Evolutionary conservation across 2,329 filamentous ascomycete species (phyloP).

Genomic region (Fusarium coicis): DNA sequence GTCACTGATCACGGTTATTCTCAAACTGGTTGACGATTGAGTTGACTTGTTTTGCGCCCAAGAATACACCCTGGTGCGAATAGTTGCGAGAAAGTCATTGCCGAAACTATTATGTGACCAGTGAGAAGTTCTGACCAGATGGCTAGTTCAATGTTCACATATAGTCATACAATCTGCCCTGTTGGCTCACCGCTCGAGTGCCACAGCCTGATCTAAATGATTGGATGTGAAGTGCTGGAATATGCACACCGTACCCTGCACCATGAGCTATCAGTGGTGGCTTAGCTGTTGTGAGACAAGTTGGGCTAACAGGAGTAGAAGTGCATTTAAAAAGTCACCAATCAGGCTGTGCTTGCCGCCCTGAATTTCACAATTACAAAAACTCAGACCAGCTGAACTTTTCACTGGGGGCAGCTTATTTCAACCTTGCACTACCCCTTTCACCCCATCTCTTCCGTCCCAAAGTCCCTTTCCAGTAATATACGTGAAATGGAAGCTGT

Average conservation of each 20-base stretch:
- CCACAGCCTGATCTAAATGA: background rate
- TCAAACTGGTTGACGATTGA: background rate
- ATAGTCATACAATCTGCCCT: background rate
- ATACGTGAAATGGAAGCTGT: background rate
- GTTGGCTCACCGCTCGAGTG: background rate
- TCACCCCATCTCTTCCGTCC: rapidly evolving
- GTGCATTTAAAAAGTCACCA: background rate
- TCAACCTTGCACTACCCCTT: background rate
- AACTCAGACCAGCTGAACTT: too few species aligned
- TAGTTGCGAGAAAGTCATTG: rapidly evolving
- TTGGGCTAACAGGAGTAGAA: background rate
- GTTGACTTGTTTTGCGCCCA: too few species aligned
- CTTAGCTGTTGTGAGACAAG: rapidly evolving
- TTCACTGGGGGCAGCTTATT: rapidly evolving
- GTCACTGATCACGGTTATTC: background rate
- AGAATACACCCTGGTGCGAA: too few species aligned
- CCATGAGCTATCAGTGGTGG: background rate
- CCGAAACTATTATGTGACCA: rapidly evolving
- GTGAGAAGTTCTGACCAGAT: background rate
- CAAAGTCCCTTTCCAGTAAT: rapidly evolving
- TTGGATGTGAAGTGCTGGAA: background rate
- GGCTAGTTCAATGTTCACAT: rapidly evolving
- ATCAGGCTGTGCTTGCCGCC: background rate
- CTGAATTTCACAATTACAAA: background rate
- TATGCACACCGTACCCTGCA: rapidly evolving